These are phyloP conservation scores for Aspergillus steynii DNA, from an alignment of 495 filamentous ascomycete genomes.

Conservation along the genomic window DNA sequence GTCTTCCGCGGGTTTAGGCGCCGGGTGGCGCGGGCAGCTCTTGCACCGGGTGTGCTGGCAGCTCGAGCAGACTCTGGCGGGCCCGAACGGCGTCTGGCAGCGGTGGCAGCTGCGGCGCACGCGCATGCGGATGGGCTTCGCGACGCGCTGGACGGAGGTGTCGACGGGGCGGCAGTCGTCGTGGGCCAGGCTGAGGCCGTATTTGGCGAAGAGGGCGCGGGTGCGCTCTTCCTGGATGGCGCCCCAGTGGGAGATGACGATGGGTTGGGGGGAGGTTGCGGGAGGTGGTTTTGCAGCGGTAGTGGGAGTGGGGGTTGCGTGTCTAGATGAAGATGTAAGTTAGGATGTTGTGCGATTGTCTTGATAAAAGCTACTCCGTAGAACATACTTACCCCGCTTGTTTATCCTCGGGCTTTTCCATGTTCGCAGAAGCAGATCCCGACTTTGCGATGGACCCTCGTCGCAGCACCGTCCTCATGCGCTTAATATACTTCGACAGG, in stretches of 20 bases:
- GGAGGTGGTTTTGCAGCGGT: conserved; percentile 7
- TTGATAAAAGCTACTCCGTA: conserved; percentile 19
- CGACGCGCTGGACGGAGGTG: conserved; percentile 66
- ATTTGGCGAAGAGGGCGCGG: conserved; percentile 70
- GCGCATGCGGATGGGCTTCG: conserved; percentile 89
- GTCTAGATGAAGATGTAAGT: not conserved
- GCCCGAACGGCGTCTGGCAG: conserved; percentile 71
- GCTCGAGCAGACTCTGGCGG: conserved; percentile 66
- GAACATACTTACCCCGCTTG: conserved; percentile 30
- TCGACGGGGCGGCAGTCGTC: conserved; percentile 65
- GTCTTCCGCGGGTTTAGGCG: conserved; percentile 48
- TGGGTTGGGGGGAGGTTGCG: conserved; percentile 24
- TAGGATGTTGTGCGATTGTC: too few species aligned
- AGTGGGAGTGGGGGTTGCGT: conserved; percentile 7
- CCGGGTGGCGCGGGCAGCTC: conserved; percentile 72
- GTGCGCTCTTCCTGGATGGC: conserved; percentile 64
- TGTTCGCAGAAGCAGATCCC: conserved; percentile 24
- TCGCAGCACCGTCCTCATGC: conserved; percentile 64
- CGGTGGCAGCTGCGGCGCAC: conserved; percentile 81
- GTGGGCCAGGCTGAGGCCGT: conserved; percentile 68
- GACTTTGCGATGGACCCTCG: conserved; percentile 49
- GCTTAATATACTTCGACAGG: conserved; percentile 60
- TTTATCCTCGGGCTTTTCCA: conserved; percentile 18
- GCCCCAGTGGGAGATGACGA: conserved; percentile 34
- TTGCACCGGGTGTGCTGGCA: conserved; percentile 79